These are phyloP conservation scores for Raddia distichophylla DNA, from an alignment of 176 grass and related monocot genomes.

Conservation along the genomic window DNA sequence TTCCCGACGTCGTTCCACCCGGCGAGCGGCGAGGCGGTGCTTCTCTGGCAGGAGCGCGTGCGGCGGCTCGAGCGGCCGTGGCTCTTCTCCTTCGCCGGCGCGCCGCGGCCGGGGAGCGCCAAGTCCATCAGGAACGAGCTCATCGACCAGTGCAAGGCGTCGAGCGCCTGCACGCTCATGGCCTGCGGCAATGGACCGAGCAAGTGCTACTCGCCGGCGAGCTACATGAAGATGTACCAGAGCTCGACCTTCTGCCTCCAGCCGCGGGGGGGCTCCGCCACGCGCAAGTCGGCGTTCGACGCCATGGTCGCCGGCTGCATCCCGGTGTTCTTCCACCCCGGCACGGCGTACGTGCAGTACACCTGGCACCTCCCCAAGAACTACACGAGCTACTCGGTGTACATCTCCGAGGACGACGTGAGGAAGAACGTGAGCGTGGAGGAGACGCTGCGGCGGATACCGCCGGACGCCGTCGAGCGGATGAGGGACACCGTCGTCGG, in stretches of 20 bases:
- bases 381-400: constrained; percentile 45
- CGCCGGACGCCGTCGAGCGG: constrained; percentile 28
- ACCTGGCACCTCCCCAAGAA: constrained; percentile 48
- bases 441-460: constrained; percentile 48
- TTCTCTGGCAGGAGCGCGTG: constrained; percentile 46
- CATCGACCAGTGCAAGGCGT: constrained; percentile 50
- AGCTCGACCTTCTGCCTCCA: constrained; percentile 60
- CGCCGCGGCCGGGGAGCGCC: constrained; percentile 39
- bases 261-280: constrained; percentile 60
- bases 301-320: constrained; percentile 65
- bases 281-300: constrained; percentile 65
- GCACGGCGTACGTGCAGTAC: constrained; percentile 60
- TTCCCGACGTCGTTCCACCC: constrained; percentile 76
- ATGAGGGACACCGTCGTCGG: constrained; percentile 64
- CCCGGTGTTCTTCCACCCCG: constrained; percentile 66
- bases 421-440: constrained; percentile 47
- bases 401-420: constrained; percentile 41
- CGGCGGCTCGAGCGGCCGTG: constrained; percentile 28
- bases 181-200: constrained; percentile 20
- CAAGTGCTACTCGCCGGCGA: constrained; percentile 44
- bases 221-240: constrained; percentile 56
- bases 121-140: constrained; percentile 43
- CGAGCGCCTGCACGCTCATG: constrained; percentile 43
- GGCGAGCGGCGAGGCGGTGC: constrained; percentile 33
- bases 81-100: constrained; percentile 59